Percentiles rank a stretch among this genome's conserved stretches.
Evolutionary conservation across 805 yeast genomes (phyloP).

Genomic region (Sugiyamaella boreocaroliniensis): DNA sequence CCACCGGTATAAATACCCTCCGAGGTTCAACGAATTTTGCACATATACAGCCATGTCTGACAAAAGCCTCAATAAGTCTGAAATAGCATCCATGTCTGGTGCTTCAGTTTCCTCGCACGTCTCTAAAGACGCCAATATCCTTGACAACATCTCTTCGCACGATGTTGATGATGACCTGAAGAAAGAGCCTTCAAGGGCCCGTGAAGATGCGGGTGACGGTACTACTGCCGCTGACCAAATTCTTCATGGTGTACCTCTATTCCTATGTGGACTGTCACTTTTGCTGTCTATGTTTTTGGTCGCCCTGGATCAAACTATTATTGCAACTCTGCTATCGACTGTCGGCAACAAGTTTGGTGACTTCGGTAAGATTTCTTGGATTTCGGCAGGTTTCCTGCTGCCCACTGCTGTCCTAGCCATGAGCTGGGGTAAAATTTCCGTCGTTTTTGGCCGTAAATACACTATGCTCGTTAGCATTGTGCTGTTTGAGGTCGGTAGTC

Average conservation of each 20-base stretch:
- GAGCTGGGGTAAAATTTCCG: constrained; percentile 45
- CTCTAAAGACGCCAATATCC: too few species aligned
- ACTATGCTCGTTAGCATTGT: constrained; percentile 43
- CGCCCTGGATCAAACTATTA: constrained; percentile 47
- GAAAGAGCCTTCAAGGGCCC: too few species aligned
- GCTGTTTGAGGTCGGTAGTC: constrained; percentile 56
- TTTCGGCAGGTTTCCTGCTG: constrained; percentile 52
- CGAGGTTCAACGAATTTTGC: too few species aligned
- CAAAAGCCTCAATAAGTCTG: too few species aligned
- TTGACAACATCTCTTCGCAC: too few species aligned
- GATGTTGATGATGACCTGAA: too few species aligned
- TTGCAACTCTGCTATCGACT: constrained; percentile 42
- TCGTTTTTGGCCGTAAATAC: constrained; percentile 39
- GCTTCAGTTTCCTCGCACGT: too few species aligned
- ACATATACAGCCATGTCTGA: too few species aligned
- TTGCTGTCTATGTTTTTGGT: constrained; percentile 15
- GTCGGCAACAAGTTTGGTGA: constrained; percentile 43
- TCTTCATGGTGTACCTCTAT: constrained; percentile 13
- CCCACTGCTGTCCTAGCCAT: constrained; percentile 55
- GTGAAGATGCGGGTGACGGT: constrained; percentile 7
- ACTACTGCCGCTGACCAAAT: constrained; percentile 8
- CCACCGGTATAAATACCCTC: too few species aligned
- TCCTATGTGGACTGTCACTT: constrained; percentile 10
- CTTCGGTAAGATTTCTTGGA: constrained; percentile 46
- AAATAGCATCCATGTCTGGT: too few species aligned